These are phyloP conservation scores for Mycena maculata DNA, from an alignment of 768 basidiomycete genomes.

Conservation along the genomic window DNA sequence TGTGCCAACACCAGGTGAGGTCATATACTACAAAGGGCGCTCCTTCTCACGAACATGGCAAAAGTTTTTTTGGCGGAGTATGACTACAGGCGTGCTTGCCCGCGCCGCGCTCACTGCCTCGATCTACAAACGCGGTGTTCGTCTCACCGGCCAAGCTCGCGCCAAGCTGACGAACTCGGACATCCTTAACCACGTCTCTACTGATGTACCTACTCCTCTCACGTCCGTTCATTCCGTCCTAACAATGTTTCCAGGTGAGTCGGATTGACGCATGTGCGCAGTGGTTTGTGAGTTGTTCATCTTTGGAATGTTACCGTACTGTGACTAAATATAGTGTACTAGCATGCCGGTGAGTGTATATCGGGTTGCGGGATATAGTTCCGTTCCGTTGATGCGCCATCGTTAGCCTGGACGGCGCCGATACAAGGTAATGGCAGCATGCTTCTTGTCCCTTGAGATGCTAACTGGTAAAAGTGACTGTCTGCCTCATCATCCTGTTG, in stretches of 20 bases:
- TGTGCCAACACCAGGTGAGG: constrained; percentile 72
- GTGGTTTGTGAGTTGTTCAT: constrained; percentile 69
- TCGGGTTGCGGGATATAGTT: background rate
- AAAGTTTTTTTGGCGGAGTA: constrained; percentile 78
- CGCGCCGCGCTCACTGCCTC: constrained; percentile 75
- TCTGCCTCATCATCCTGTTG: constrained; percentile 71
- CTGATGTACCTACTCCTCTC: constrained; percentile 64
- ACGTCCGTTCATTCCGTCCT: constrained; percentile 32
- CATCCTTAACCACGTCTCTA: constrained; percentile 70
- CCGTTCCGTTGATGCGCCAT: constrained; percentile 12
- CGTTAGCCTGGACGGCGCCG: constrained; percentile 71
- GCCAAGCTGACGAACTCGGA: constrained; percentile 69
- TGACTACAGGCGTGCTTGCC: constrained; percentile 72
- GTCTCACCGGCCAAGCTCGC: constrained; percentile 73
- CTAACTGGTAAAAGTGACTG: constrained; percentile 45
- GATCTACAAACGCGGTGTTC: constrained; percentile 76
- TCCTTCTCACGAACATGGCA: constrained; percentile 15
- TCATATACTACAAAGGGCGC: too few species aligned
- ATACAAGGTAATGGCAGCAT: constrained; percentile 54
- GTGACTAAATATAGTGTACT: constrained; percentile 19
- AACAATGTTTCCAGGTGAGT: constrained; percentile 61
- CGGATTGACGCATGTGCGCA: constrained; percentile 72
- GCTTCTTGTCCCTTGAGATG: background rate
- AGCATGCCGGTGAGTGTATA: constrained; percentile 54
- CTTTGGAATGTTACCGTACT: constrained; percentile 2